Conservation (phyloP, 768 basidiomycete genomes). For the Exidia glandulosa region DNA sequence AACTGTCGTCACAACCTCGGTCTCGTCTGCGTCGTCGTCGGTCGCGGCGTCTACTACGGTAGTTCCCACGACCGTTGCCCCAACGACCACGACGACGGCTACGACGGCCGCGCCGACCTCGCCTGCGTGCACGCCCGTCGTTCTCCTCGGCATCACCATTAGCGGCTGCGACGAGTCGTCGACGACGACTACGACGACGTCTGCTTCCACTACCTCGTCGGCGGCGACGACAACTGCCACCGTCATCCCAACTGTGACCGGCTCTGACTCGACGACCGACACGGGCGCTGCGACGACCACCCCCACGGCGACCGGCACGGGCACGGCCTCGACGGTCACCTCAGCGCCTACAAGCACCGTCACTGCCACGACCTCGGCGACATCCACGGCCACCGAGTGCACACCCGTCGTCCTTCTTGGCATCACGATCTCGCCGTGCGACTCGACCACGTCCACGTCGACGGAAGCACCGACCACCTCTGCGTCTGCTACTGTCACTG, state of each 20-base stretch:
- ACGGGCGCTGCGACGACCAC: slow-evolving; percentile 33
- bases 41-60: not conserved
- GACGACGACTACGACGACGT: not conserved
- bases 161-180: slow-evolving; percentile 1
- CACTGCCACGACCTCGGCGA: slow-evolving; percentile 9
- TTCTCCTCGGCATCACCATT: slow-evolving; percentile 2
- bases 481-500: not conserved
- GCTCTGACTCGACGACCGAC: slow-evolving; percentile 33
- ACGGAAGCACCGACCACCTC: not conserved
- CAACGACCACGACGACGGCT: not conserved
- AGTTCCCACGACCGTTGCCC: not conserved
- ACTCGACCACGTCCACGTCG: not conserved
- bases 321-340: too few relatives aligned
- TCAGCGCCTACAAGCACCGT: too few relatives aligned
- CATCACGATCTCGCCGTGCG: not conserved
- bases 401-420: not conserved
- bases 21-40: slow-evolving; percentile 5
- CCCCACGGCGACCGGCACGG: slow-evolving; percentile 20
- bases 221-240: not conserved
- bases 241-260: slow-evolving; percentile 8
- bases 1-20: not conserved
- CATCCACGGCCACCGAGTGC: not conserved
- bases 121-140: not conserved
- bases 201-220: not conserved
- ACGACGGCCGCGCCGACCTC: not conserved